Evolutionary conservation across 1,284 basidiomycete species (phyloP).

Genomic region (Coniferiporia weirii): DNA sequence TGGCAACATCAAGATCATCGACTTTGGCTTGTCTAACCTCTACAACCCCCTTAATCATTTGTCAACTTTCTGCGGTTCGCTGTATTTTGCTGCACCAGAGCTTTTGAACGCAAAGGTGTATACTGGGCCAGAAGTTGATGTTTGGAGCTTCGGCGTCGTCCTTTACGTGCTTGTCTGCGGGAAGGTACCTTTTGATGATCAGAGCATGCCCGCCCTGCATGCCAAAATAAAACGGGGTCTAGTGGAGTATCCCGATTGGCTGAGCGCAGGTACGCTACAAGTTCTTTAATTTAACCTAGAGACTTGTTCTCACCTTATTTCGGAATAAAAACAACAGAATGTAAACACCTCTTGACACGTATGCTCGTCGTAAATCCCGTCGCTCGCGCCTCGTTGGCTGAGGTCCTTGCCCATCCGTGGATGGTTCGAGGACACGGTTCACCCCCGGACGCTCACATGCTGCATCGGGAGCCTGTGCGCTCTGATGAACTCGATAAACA

Average conservation of each 20-base stretch:
- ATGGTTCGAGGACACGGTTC: conserved; percentile 86
- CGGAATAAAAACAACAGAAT: conserved; percentile 50
- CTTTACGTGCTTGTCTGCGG: conserved; percentile 97
- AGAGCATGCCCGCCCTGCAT: conserved; percentile 97
- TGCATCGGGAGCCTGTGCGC: conserved; percentile 84
- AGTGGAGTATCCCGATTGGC: conserved; percentile 97
- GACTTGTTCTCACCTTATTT: conserved; percentile 6
- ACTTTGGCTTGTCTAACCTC: conserved; percentile 98
- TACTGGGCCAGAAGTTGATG: conserved; percentile 96
- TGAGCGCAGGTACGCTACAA: conserved; percentile 71
- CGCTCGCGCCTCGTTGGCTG: conserved; percentile 76
- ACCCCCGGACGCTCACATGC: conserved; percentile 79
- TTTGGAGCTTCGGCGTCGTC: conserved; percentile 99
- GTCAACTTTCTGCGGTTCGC: conserved; percentile 92
- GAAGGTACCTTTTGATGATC: conserved; percentile 98
- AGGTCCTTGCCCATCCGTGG: conserved; percentile 93
- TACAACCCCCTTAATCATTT: conserved; percentile 83
- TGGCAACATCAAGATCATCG: conserved; percentile 99
- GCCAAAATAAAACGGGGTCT: conserved; percentile 98
- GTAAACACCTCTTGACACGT: conserved; percentile 87
- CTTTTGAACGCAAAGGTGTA: conserved; percentile 95
- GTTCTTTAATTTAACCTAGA: conserved; percentile 4
- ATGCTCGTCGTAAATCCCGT: conserved; percentile 97
- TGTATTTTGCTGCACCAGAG: conserved; percentile 98
- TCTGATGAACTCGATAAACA: conserved; percentile 81